Evolutionary conservation across 2,329 filamentous ascomycete species (phyloP), one percentile per base, ranked within the genome.

Genomic region (Colletotrichum tropicicola): DNA sequence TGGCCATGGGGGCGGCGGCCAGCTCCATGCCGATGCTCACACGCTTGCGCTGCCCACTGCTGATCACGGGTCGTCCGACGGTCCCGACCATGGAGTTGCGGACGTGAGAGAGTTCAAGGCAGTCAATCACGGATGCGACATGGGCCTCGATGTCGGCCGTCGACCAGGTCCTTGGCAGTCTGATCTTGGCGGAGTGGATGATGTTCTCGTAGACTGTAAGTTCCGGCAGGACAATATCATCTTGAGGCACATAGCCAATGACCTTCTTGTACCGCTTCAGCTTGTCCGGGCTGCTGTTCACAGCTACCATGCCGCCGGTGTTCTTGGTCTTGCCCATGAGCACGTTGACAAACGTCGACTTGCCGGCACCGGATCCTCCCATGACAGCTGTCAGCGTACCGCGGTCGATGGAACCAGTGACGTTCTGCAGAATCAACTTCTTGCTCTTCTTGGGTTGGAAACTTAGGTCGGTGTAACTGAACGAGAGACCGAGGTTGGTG

Each of bases 181-280:
- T 80, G 32, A 87, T 79, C 13, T 82, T 79, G 15, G 86, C 87
- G 0, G 85, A 87, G 66, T 89, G 86, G 5, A 88, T 75, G 43
- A 90, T 87, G 62, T 89, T 89, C 71, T 90, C 87, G 53, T 82
- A 82, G 5, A 89, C 86, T 0, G 87, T 89, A 47, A 89, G 73
- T 70, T 89, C 85, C 0, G 86, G 83, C 9, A 88, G 77, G 3
- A 89, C 81, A 25, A 89, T 81, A 70, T 89, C 87, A 66, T 89
- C 85, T 69, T 89, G 87, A 1, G 87, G 87, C 3, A 89, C 87
- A 64, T 88, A 89, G 21, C 86, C 86, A 25, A 89, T 87, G 61
- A 88, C 77, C 70, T 88, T 87, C 73, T 85, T 87, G 73, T 86
- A 88, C 43, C 77, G 76, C 70, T 79, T 79, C 74, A 85, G 78